These are phyloP conservation scores for Cladosporium colombiae DNA, from an alignment of 2,329 filamentous ascomycete genomes.

Conservation along the genomic window DNA sequence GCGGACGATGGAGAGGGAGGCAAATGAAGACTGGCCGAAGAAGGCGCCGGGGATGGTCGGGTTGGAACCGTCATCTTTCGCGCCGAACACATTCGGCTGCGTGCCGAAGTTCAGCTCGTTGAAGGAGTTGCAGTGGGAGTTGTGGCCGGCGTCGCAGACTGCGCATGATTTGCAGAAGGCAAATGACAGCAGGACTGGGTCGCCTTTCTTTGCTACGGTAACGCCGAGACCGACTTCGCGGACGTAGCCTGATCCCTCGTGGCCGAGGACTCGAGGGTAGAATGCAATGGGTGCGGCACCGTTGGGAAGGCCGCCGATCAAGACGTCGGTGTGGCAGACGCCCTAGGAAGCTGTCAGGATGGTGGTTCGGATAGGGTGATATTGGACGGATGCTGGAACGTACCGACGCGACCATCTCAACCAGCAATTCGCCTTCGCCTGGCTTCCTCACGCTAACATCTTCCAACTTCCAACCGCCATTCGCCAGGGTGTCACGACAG, in stretches of 20 bases:
- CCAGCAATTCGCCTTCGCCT: slow-evolving; percentile 51
- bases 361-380: slow-evolving; percentile 15
- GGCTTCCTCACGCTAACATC: slow-evolving; percentile 41
- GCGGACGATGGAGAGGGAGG: slow-evolving; percentile 43
- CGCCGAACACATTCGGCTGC: slow-evolving; percentile 30
- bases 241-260: slow-evolving; percentile 57
- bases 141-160: slow-evolving; percentile 49
- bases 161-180: slow-evolving; percentile 50
- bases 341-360: slow-evolving; percentile 34
- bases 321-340: slow-evolving; percentile 58
- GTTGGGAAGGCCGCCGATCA: slow-evolving; percentile 45
- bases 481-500: slow-evolving; percentile 39
- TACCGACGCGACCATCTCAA: slow-evolving; percentile 52
- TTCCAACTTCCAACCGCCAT: slow-evolving; percentile 44
- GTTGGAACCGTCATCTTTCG: slow-evolving; percentile 22
- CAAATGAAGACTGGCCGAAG: slow-evolving; percentile 53
- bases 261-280: slow-evolving; percentile 54
- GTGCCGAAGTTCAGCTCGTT: slow-evolving; percentile 48
- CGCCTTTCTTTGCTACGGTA: slow-evolving; percentile 45
- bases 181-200: slow-evolving; percentile 52
- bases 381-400: background rate
- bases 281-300: slow-evolving; percentile 40
- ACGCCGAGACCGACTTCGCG: slow-evolving; percentile 46
- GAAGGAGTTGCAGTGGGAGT: slow-evolving; percentile 53
- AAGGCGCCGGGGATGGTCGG: slow-evolving; percentile 44